Base-by-base conservation (phyloP, 495 filamentous ascomycete genomes). In the Aspergillus steynii region DNA sequence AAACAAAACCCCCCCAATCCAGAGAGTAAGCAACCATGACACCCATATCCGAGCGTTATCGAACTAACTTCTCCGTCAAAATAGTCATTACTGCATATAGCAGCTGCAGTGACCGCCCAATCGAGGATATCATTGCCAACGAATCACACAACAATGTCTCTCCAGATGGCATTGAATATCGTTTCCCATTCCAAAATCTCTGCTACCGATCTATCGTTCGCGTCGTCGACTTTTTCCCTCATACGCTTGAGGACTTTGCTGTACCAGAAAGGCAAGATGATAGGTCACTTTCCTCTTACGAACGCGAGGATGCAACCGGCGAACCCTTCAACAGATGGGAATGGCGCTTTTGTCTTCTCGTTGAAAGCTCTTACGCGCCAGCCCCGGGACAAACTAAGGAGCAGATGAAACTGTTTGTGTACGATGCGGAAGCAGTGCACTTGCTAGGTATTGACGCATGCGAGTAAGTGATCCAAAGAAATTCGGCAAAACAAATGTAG, bases 191-290 rank as follows among this genome's bases (percentile, higher is more conserved):
- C 66, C 81, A 87, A 48, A 92, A 92, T 68, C 70, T 83, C 55
- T 90, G 89, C 56, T 96, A 92, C 66, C 82, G 79, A 15, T 77
- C 83, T 15, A 71, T 74, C 34, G 88, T 89, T 49, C 88, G 90
- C 29, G 88, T 96, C 1, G 80, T 97, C 15, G 91, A 96, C 70
- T 97, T 92, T 74, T 85, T 80, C 34, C 95, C 95, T 1, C 74
- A 75, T 15, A 79, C 80, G 2, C 72, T 99, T 9, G 85, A 87
- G 61, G 86, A 96, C 59, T 98, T 97, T 64, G 77, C 90, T 12
- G 78, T 84, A 4, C 75, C 75, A 42, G 62, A 66, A 42, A 65
- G 71, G 12, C 12, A 12, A 9, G 68, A 68, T 20, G 72, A 84
- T 48, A 82, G 69, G 56, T 80, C 81, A 56, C 64, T 83, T 46